Conservation (phyloP, 2,329 filamentous ascomycete genomes). For the Ascochyta clinopodiicola region DNA sequence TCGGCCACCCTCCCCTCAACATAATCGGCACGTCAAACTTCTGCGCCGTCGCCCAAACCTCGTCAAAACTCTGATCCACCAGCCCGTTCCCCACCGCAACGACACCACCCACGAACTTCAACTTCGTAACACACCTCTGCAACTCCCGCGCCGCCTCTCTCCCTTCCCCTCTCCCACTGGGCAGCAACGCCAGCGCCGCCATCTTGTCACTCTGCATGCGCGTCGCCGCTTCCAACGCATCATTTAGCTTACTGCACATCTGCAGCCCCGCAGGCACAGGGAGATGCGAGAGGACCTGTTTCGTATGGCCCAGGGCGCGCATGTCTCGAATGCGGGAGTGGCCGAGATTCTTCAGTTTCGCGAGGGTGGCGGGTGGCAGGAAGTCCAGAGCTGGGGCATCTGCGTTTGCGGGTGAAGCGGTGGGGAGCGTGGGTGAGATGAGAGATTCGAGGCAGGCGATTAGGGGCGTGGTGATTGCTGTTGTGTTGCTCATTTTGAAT, state of each 20-base stretch:
- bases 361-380: constrained; percentile 21
- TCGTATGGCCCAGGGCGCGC: constrained; percentile 26
- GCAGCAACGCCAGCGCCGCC: constrained; percentile 53
- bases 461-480: constrained; percentile 14
- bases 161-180: constrained; percentile 36
- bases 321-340: constrained; percentile 34
- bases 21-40: constrained; percentile 50
- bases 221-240: constrained; percentile 29
- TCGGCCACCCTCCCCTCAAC: constrained; percentile 31
- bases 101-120: constrained; percentile 58
- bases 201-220: constrained; percentile 45
- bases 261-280: constrained; percentile 25
- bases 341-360: constrained; percentile 34
- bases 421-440: constrained; percentile 22
- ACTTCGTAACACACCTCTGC: constrained; percentile 50
- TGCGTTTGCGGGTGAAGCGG: constrained; percentile 4
- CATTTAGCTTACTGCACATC: constrained; percentile 32
- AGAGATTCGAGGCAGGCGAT: constrained; percentile 39
- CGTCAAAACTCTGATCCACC: constrained; percentile 53
- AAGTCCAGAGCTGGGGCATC: constrained; percentile 23
- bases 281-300: constrained; percentile 38
- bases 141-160: constrained; percentile 46
- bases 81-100: constrained; percentile 51
- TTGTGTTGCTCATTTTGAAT: constrained; percentile 12
- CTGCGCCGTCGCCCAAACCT: constrained; percentile 51